Conservation (phyloP, 768 basidiomycete genomes). For the Rhizopogon sp. region DNA sequence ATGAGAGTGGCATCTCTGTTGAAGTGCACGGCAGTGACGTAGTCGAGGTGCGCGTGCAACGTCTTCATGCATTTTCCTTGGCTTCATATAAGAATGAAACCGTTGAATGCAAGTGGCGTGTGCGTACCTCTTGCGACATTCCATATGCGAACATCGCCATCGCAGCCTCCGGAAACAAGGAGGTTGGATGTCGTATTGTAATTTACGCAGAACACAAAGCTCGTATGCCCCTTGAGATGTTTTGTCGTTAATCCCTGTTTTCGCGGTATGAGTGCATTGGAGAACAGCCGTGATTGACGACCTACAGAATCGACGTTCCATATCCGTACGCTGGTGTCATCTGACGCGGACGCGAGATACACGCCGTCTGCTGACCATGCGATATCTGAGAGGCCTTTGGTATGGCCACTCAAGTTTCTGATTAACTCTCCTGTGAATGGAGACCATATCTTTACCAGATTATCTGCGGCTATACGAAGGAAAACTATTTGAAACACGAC, state of each 20-base stretch:
- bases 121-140: constrained; percentile 69
- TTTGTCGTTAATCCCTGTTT: constrained; percentile 65
- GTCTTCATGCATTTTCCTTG: constrained; percentile 81
- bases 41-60: constrained; percentile 90
- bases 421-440: constrained; percentile 75
- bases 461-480: constrained; percentile 64
- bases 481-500: neutral
- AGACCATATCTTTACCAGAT: constrained; percentile 77
- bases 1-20: constrained; percentile 89
- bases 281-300: constrained; percentile 11
- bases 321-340: constrained; percentile 85
- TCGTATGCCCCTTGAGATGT: constrained; percentile 75
- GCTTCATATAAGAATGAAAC: neutral
- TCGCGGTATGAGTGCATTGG: neutral
- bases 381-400: constrained; percentile 83
- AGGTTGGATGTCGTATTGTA: constrained; percentile 86
- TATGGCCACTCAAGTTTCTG: constrained; percentile 69
- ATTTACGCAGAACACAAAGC: constrained; percentile 88
- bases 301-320: constrained; percentile 82
- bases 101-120: neutral
- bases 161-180: constrained; percentile 88
- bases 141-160: constrained; percentile 93
- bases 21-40: constrained; percentile 92
- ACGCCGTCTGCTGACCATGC: constrained; percentile 83
- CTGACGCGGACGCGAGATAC: constrained; percentile 86